A percentile compares a stretch with the other conserved stretches of the same genome.
These are phyloP conservation scores for Suillus bovinus DNA, from an alignment of 768 basidiomycete species.

Conservation along the genomic window DNA sequence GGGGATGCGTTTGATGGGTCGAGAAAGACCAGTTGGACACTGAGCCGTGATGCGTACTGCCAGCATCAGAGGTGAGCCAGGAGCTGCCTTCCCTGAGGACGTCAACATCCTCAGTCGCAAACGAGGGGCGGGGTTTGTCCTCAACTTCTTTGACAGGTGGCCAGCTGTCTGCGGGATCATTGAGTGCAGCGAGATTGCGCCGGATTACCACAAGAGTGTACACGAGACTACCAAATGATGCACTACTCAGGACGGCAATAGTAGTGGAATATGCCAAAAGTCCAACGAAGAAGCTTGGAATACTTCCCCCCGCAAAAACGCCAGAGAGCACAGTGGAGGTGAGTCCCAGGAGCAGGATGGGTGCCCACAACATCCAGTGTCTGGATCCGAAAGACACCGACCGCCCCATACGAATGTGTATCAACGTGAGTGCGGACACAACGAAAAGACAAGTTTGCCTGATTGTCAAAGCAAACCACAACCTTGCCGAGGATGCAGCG, in stretches of 20 bases:
- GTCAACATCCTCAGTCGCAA: constrained; percentile 72
- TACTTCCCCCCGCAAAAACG: constrained; percentile 53
- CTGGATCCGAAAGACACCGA: constrained; percentile 67
- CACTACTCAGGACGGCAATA: constrained; percentile 51
- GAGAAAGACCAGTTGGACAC: constrained; percentile 75
- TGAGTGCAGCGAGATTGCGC: constrained; percentile 58
- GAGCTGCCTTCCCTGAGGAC: constrained; percentile 73
- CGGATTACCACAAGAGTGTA: constrained; percentile 65
- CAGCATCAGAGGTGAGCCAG: constrained; percentile 74
- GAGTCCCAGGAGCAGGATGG: constrained; percentile 52
- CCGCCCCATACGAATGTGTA: constrained; percentile 70
- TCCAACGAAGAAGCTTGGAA: constrained; percentile 59
- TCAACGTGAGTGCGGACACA: constrained; percentile 57
- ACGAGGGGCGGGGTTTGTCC: constrained; percentile 60
- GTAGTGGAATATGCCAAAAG: constrained; percentile 56
- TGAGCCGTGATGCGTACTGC: constrained; percentile 53
- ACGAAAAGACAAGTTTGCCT: constrained; percentile 70
- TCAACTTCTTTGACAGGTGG: constrained; percentile 54
- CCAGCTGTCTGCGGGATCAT: constrained; percentile 57
- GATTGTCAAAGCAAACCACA: constrained; percentile 71
- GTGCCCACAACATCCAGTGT: constrained; percentile 76
- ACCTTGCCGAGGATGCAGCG: constrained; percentile 52
- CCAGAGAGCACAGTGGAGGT: constrained; percentile 62
- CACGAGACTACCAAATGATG: constrained; percentile 59
- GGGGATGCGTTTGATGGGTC: constrained; percentile 56